Percentiles rank a stretch among this genome's conserved stretches.
These are phyloP conservation scores for Sporothrix humicola DNA, from an alignment of 2,329 filamentous ascomycete species.

Conservation along the genomic window DNA sequence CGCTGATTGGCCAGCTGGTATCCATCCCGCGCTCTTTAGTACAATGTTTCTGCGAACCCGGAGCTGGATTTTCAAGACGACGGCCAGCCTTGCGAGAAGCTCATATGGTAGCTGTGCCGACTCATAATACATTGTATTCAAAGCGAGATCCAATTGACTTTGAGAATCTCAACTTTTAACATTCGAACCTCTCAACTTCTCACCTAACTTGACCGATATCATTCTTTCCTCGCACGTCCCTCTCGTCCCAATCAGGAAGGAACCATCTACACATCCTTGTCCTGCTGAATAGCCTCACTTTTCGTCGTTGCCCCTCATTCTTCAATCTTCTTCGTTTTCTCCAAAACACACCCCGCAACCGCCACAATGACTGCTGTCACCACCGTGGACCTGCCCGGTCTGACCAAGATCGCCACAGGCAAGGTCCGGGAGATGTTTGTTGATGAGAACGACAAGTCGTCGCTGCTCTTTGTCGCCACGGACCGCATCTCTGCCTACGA, in stretches of 20 bases:
- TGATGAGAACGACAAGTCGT: constrained; percentile 38
- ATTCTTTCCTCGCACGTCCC: background rate
- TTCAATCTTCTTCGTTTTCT: background rate
- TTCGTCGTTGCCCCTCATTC: background rate
- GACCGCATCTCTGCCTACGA: constrained; percentile 97
- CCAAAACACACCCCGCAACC: background rate
- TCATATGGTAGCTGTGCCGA: background rate
- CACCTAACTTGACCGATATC: too few relatives aligned
- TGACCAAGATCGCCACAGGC: constrained; percentile 44
- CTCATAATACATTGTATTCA: background rate
- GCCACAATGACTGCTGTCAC: constrained; percentile 39
- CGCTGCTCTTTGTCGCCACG: constrained; percentile 49
- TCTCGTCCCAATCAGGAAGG: constrained; percentile 5
- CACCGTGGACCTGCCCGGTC: constrained; percentile 42
- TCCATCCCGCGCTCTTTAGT: background rate
- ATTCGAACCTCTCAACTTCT: too few relatives aligned
- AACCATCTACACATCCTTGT: constrained; percentile 10
- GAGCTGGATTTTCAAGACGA: constrained; percentile 27
- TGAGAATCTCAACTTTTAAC: background rate
- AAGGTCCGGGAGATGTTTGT: constrained; percentile 44
- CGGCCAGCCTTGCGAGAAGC: constrained; percentile 1
- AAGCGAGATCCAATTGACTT: background rate
- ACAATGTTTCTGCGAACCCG: constrained; percentile 14
- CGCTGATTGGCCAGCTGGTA: background rate
- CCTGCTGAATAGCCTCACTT: constrained; percentile 18